These are phyloP conservation scores for Fusarium graminum DNA, from an alignment of 2,329 filamentous ascomycete genomes.

Conservation along the genomic window DNA sequence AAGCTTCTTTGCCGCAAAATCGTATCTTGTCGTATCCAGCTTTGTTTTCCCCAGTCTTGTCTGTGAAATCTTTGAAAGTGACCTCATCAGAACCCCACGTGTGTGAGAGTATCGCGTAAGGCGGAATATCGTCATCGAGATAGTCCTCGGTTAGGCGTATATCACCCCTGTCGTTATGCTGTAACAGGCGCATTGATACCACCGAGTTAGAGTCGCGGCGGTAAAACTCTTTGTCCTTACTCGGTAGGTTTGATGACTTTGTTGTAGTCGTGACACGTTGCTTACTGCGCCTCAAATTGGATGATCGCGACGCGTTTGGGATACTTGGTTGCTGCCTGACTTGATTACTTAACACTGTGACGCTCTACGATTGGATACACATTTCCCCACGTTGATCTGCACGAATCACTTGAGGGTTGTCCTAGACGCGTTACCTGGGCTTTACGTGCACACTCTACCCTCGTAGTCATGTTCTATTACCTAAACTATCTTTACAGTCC, in stretches of 20 bases:
- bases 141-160: background rate
- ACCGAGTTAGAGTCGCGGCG: background rate
- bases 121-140: background rate
- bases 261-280: background rate
- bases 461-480: too few relatives aligned
- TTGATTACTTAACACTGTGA: background rate
- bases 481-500: too few relatives aligned
- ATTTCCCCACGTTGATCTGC: too few relatives aligned
- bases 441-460: too few relatives aligned
- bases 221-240: background rate
- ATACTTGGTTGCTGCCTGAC: background rate
- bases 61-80: background rate
- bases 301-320: background rate
- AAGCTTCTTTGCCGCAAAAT: background rate
- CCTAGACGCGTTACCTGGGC: too few relatives aligned
- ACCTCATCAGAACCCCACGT: background rate
- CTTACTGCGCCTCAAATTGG: background rate
- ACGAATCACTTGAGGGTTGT: too few relatives aligned
- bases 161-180: background rate
- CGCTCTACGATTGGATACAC: too few relatives aligned
- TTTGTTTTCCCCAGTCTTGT: background rate
- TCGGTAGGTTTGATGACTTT: background rate
- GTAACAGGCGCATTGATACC: background rate
- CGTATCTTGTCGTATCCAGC: background rate
- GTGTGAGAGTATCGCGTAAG: background rate